Percentiles rank a stretch among this genome's conserved stretches.
Evolutionary conservation across 2,329 filamentous ascomycete species (phyloP).

Genomic region (Claviceps cyperi): DNA sequence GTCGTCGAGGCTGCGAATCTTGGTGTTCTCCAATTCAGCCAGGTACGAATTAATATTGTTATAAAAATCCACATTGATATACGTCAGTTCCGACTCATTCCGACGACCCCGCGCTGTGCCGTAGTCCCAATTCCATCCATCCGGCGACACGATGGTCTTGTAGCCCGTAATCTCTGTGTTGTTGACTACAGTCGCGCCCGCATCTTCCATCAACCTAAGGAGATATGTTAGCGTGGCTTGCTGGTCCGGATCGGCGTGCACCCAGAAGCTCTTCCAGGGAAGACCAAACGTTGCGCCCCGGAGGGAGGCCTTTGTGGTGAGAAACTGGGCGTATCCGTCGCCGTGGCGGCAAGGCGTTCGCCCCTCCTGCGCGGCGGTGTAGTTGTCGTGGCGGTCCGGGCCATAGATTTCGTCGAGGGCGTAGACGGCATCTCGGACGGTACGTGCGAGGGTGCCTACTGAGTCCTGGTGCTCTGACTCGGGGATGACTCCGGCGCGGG

Average conservation of each 20-base stretch:
- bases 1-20: constrained; percentile 45
- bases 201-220: constrained; percentile 37
- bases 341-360: constrained; percentile 30
- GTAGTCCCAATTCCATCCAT: constrained; percentile 65
- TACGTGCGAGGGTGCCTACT: constrained; percentile 52
- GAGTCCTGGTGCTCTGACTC: constrained; percentile 54
- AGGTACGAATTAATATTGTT: constrained; percentile 48
- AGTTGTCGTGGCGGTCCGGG: constrained; percentile 47
- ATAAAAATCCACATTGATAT: constrained; percentile 58
- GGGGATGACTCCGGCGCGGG: constrained; percentile 48
- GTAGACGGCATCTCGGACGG: constrained; percentile 53
- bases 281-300: constrained; percentile 52
- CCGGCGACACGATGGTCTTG: constrained; percentile 45
- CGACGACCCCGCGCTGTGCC: constrained; percentile 44
- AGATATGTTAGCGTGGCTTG: constrained; percentile 31
- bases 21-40: constrained; percentile 44
- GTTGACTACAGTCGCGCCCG: constrained; percentile 55
- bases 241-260: constrained; percentile 41
- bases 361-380: constrained; percentile 43
- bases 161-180: constrained; percentile 52
- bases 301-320: constrained; percentile 39
- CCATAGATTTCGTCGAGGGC: constrained; percentile 56
- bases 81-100: constrained; percentile 63
- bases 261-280: constrained; percentile 61
- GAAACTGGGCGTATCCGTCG: constrained; percentile 39